Conservation (phyloP, 805 yeast genomes). For the Wickerhamomyces pijperi region DNA sequence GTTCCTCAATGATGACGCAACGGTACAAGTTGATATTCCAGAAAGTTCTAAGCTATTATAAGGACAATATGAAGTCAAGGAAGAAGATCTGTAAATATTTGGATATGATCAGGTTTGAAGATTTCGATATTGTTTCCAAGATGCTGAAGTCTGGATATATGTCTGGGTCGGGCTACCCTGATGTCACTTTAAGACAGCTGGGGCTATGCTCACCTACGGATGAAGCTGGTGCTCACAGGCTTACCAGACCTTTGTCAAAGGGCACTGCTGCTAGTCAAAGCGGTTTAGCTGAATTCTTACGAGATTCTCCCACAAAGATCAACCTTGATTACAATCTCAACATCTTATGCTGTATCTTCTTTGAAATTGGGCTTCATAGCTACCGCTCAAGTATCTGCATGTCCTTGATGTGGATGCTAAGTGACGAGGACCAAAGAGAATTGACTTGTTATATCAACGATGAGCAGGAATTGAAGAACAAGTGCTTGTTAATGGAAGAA, state of each 20-base stretch:
- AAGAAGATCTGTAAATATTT: constrained; percentile 6
- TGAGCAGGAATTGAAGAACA: constrained; percentile 11
- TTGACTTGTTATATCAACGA: constrained; percentile 12
- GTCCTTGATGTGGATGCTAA: constrained; percentile 5
- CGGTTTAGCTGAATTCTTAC: too few relatives aligned
- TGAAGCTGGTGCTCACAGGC: too few relatives aligned
- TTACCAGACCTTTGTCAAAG: too few relatives aligned
- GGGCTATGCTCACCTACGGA: too few relatives aligned
- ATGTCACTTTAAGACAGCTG: too few relatives aligned
- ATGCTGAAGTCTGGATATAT: too few relatives aligned
- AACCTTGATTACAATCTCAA: constrained; percentile 2
- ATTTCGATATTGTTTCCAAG: background rate
- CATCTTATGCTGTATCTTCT: constrained; percentile 9
- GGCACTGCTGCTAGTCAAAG: too few relatives aligned
- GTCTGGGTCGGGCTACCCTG: too few relatives aligned
- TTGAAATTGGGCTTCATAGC: constrained; percentile 12
- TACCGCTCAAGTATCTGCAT: constrained; percentile 7
- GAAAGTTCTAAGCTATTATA: constrained; percentile 1
- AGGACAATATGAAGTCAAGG: constrained; percentile 2
- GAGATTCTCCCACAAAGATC: too few relatives aligned
- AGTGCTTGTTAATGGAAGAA: constrained; percentile 10
- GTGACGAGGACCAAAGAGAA: constrained; percentile 7
- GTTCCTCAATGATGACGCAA: background rate
- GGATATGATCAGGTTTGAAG: constrained; percentile 1
- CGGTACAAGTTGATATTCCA: constrained; percentile 4